Evolutionary conservation across 306 rosid species (phyloP), one percentile per base, ranked within the genome.

Genomic region (Casuarina cunninghamiana): DNA sequence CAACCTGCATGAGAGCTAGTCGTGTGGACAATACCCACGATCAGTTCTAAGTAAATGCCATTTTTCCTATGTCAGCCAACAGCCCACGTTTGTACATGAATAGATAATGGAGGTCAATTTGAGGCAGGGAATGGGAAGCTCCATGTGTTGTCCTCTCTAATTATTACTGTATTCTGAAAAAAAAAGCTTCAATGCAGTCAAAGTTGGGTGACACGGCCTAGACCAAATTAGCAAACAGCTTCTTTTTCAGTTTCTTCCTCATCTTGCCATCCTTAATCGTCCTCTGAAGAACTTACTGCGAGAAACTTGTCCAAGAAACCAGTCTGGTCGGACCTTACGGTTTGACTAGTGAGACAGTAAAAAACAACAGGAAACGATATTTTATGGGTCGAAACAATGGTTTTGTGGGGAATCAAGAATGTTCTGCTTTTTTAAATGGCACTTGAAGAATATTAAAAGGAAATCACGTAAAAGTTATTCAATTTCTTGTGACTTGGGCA

Each of bases 11-110:
- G 46, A 62, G 54, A 41, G 53, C 53, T 44, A 72, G 75, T 19
- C 74, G 74, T 53, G 65, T 53, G 77, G 78, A 62, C 54, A 60
- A 69, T 53, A 55, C 21, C 62, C 43, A 17, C 41, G 49, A 41
- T 63, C 16, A 6, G 48, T 15, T 15, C 32, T 39, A 62, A 32
- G 3, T 7, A 13, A 0, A 41, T 66, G 49, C 6, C 7, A 2
- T 26, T 19, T 57, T 42, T 51, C 72, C 48, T 50, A 6, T 45
- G 53, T 50, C 53, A 49, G 42, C 58, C 69, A 43, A 53, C 69
- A 32, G 66, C 32, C 78, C 39, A 32, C 32, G 10, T 39, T 16
- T 12, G 4, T 6, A 8, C 10, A 26, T 26, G 32, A 9, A 10
- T 61, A 62, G 26, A 11, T 16, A 66, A 6, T 19, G 10, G 26